phyloP scores from a whole-genome alignment of 75 land plant genomes.

The Pinus tabuliformis region DNA sequence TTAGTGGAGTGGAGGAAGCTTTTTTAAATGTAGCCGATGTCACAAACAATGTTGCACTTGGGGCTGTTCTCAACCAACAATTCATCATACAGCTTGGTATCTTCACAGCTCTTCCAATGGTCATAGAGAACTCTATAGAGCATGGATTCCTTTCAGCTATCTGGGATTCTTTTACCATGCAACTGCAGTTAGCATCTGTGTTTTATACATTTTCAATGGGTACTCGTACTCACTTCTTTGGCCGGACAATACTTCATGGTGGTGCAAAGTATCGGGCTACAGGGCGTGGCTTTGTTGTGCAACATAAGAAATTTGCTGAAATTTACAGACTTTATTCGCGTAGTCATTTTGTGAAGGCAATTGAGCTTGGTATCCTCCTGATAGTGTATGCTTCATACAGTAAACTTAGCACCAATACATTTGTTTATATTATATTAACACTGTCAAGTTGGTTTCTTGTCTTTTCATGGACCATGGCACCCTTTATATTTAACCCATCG shows the following conservation, averaged over 20 bases:
- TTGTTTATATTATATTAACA: constrained; percentile 79
- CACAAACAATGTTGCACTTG: constrained; percentile 63
- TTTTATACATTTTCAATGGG: constrained; percentile 96
- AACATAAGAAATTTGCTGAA: constrained; percentile 88
- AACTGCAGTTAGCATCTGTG: constrained; percentile 89
- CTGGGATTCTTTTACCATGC: constrained; percentile 92
- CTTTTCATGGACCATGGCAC: constrained; percentile 84
- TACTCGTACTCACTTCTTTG: constrained; percentile 83
- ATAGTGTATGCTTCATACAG: constrained; percentile 70
- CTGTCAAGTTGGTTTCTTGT: constrained; percentile 92
- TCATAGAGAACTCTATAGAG: constrained; percentile 86
- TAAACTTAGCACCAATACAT: constrained; percentile 34
- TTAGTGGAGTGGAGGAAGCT: constrained; percentile 77
- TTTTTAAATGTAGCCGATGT: constrained; percentile 17
- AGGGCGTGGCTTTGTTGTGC: constrained; percentile 96
- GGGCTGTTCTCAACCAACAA: constrained; percentile 80
- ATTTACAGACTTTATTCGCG: constrained; percentile 88
- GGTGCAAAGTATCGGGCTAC: constrained; percentile 97
- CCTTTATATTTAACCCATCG: constrained; percentile 88
- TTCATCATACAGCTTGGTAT: constrained; percentile 91
- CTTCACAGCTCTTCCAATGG: constrained; percentile 93
- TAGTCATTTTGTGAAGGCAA: constrained; percentile 91
- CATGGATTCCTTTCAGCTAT: constrained; percentile 73
- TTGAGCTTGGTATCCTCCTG: constrained; percentile 82
- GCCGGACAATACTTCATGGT: constrained; percentile 92